Conservation (phyloP, 352 stramenopile species). For the Pythium periplocum region DNA sequence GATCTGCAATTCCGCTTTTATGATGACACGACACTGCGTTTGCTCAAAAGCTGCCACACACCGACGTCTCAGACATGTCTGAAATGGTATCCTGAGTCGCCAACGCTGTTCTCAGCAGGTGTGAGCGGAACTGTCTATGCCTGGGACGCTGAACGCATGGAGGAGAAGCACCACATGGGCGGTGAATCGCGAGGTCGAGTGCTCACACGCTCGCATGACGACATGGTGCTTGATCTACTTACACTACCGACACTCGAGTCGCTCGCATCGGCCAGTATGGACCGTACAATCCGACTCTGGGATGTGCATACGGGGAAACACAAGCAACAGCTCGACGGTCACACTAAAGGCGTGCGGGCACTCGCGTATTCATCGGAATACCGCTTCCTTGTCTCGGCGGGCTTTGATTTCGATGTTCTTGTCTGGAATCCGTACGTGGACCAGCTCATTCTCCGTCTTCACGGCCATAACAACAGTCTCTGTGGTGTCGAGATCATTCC, state of each 20-base stretch:
- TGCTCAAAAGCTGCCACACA: slow-evolving; percentile 78
- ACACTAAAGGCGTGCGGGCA: slow-evolving; percentile 74
- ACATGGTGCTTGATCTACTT: slow-evolving; percentile 84
- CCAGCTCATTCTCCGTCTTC: slow-evolving; percentile 80
- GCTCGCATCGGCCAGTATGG: slow-evolving; percentile 83
- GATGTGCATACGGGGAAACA: slow-evolving; percentile 82
- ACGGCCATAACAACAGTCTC: slow-evolving; percentile 83
- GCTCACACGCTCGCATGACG: slow-evolving; percentile 74
- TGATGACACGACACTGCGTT: slow-evolving; percentile 60
- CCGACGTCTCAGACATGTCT: slow-evolving; percentile 79
- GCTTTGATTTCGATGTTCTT: slow-evolving; percentile 86
- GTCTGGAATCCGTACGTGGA: slow-evolving; percentile 90
- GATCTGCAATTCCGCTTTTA: slow-evolving; percentile 84
- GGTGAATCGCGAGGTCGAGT: slow-evolving; percentile 47
- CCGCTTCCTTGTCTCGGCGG: slow-evolving; percentile 79
- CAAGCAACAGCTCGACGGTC: slow-evolving; percentile 81
- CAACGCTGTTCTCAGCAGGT: slow-evolving; percentile 72
- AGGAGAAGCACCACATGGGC: slow-evolving; percentile 81
- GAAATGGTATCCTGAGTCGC: slow-evolving; percentile 68
- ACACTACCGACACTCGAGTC: slow-evolving; percentile 74
- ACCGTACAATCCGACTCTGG: slow-evolving; percentile 86
- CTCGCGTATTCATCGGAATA: slow-evolving; percentile 85
- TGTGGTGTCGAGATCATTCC: slow-evolving; percentile 84
- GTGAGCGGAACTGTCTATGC: slow-evolving; percentile 81
- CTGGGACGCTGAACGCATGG: slow-evolving; percentile 81